These are phyloP conservation scores for Xylaria sp. DNA, from an alignment of 2,329 filamentous ascomycete genomes.

Conservation along the genomic window DNA sequence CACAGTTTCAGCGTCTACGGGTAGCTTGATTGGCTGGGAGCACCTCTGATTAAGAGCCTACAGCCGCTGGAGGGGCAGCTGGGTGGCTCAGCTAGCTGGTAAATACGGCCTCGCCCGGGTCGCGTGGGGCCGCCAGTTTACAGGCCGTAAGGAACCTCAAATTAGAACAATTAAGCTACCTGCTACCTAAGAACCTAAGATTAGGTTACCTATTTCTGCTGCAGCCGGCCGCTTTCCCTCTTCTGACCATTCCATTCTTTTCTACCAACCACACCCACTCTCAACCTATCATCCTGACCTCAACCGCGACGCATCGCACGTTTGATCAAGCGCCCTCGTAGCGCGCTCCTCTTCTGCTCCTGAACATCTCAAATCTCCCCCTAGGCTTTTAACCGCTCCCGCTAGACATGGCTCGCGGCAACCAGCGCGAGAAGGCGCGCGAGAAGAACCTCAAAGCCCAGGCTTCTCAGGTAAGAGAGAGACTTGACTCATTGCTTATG, in stretches of 20 bases:
- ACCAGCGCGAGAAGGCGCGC: slow-evolving; percentile 93
- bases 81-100: neutral
- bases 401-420: slow-evolving; percentile 84
- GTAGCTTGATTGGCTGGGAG: slow-evolving; percentile 35
- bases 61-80: slow-evolving; percentile 25
- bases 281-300: slow-evolving; percentile 18
- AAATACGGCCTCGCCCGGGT: slow-evolving; percentile 20
- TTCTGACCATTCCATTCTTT: slow-evolving; percentile 29
- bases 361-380: slow-evolving; percentile 4
- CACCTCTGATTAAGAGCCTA: slow-evolving; percentile 1
- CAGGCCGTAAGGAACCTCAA: slow-evolving; percentile 11
- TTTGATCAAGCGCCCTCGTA: slow-evolving; percentile 47
- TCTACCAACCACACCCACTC: slow-evolving; percentile 18
- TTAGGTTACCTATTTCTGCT: slow-evolving; percentile 29
- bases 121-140: slow-evolving; percentile 18
- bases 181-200: neutral
- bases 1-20: slow-evolving; percentile 22
- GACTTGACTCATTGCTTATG: slow-evolving; percentile 19
- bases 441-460: slow-evolving; percentile 85
- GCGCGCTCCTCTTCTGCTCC: slow-evolving; percentile 27
- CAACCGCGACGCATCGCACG: slow-evolving; percentile 39
- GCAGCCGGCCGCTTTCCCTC: slow-evolving; percentile 28
- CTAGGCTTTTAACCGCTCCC: slow-evolving; percentile 15
- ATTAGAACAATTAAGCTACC: neutral
- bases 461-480: slow-evolving; percentile 63